Base-by-base conservation (phyloP, 257 asterid genomes). In the Scutellaria galericulata region DNA sequence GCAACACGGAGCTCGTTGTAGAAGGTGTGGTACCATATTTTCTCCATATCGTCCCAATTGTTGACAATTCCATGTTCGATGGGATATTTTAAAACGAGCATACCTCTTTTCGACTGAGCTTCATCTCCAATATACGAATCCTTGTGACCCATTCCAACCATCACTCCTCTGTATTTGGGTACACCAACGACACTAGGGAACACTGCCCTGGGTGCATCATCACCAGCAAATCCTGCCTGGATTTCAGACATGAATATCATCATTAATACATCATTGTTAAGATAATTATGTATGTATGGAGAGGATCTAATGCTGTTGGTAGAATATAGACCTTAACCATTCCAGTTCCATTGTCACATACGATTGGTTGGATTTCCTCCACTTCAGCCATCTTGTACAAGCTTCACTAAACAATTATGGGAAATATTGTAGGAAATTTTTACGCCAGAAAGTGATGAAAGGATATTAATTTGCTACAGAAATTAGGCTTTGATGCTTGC, bases 41-140 rank as follows among this genome's bases (percentile, higher is more conserved):
- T 83, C 69, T 77, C 87, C 87, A 83, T 83, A 40, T 80, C 88
- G 14, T 84, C 88, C 86, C 88, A 84, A 45, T 84, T 84, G 81
- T 77, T 76, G 42, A 84, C 85, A 5, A 83, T 84, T 40, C 86
- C 88, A 75, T 80, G 85, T 53, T 80, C 83, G 11, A 83, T 83
- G 7, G 87, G 87, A 66, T 83, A 83, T 41, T 80, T 83, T 39
- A 83, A 66, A 20, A 70, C 51, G 22, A 82, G 82, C 52, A 79
- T 79, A 41, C 83, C 86, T 72, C 84, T 60, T 46, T 82, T 79
- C 40, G 84, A 76, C 55, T 79, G 82, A 35, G 84, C 86, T 70
- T 82, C 86, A 24, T 79, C 82, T 20, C 83, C 86, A 0, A 82
- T 72, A 46, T 82, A 82, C 37, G 81, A 66, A 58, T 78, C 82